Evolutionary conservation across 2,329 filamentous ascomycete genomes (phyloP).

Genomic region (Taxawa tesnikishii): DNA sequence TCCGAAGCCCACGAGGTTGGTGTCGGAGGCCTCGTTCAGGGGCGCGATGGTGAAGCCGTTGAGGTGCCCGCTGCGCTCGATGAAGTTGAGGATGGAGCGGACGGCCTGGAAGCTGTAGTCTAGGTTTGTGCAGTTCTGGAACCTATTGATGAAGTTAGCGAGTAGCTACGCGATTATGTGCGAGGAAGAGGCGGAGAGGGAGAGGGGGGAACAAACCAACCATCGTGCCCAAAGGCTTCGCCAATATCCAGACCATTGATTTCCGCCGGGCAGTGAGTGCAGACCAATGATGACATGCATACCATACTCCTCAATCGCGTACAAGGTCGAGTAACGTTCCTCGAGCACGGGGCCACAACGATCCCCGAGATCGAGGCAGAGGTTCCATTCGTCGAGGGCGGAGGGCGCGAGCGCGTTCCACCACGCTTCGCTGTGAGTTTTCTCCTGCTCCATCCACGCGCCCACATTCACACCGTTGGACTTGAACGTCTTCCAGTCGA

Average conservation of each 20-base stretch:
- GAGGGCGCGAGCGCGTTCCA: too few species aligned
- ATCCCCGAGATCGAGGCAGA: conserved; percentile 18
- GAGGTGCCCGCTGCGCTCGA: conserved; percentile 14
- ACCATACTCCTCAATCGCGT: conserved; percentile 21
- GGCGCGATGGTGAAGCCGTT: conserved; percentile 21
- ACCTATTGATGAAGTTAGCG: too few species aligned
- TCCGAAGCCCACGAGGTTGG: too few species aligned
- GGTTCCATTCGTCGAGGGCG: conserved; percentile 22
- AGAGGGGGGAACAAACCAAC: conserved; percentile 4
- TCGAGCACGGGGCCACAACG: conserved; percentile 18
- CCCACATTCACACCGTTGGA: conserved; percentile 17
- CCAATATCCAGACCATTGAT: conserved; percentile 19
- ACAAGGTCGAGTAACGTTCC: conserved; percentile 20
- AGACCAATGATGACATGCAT: conserved; percentile 25
- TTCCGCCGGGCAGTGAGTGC: conserved; percentile 20
- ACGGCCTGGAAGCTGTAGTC: conserved; percentile 20
- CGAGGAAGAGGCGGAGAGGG: too few species aligned
- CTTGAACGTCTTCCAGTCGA: conserved; percentile 13
- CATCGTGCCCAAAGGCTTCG: conserved; percentile 16
- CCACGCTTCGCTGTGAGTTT: conserved; percentile 2
- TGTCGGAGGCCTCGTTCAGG: conserved; percentile 25
- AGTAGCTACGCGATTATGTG: too few species aligned
- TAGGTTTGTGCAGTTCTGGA: conserved; percentile 21
- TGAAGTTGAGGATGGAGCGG: conserved; percentile 17
- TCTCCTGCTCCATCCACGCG: conserved; percentile 21